A percentile compares a stretch with the other conserved stretches of the same genome.
phyloP scores from a whole-genome alignment of 495 filamentous ascomycete species.

The Cercophora newfieldiana region DNA sequence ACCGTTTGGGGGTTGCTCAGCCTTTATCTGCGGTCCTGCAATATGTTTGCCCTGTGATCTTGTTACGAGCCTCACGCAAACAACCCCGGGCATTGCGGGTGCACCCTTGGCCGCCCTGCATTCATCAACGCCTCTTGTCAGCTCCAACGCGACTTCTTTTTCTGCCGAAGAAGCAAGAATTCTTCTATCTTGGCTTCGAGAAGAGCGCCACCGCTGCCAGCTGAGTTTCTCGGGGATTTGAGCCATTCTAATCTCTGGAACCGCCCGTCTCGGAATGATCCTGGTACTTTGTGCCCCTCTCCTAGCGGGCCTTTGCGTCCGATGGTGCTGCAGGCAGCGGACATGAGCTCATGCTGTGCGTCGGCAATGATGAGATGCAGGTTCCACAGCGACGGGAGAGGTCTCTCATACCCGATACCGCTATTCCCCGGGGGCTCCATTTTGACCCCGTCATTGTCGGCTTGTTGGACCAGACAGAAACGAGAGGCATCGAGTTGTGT shows the following conservation, averaged over 20 bases:
- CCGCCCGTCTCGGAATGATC: neutral
- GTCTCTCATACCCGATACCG: neutral
- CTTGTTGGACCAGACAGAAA: too few species aligned
- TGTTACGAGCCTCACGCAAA: neutral
- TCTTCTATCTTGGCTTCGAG: neutral
- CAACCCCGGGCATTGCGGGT: neutral
- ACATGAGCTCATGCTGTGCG: neutral
- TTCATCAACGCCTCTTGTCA: neutral
- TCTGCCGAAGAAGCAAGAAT: neutral
- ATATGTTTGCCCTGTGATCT: neutral
- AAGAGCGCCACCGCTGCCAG: neutral
- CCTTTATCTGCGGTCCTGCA: neutral
- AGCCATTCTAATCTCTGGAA: neutral
- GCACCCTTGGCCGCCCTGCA: neutral
- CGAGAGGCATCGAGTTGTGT: too few species aligned
- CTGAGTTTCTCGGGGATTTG: neutral
- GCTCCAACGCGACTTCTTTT: neutral
- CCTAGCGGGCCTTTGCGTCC: slow-evolving; percentile 1
- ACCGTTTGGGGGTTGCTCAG: neutral
- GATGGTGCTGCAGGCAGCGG: neutral
- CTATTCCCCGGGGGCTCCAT: neutral
- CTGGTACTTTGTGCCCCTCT: neutral
- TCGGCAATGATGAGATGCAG: neutral
- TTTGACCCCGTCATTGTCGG: too few species aligned
- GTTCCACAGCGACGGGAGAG: neutral